Conservation (phyloP, 2,329 filamentous ascomycete genomes). For the Cladosporium oxysporum region DNA sequence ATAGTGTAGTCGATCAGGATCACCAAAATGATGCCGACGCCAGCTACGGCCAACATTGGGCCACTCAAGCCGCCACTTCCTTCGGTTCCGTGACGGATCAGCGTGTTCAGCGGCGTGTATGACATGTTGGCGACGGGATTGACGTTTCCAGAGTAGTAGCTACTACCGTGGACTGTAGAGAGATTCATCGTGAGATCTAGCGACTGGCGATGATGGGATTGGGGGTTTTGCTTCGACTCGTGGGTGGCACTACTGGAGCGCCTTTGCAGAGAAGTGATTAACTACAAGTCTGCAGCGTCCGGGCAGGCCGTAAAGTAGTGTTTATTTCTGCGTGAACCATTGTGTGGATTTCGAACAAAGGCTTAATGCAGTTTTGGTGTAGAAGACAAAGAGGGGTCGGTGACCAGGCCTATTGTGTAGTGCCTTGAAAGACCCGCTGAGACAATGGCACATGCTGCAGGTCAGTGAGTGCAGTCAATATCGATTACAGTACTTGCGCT, state of each 20-base stretch:
- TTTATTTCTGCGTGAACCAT: not conserved
- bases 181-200: slow-evolving; percentile 16
- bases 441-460: not conserved
- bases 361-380: not conserved
- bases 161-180: slow-evolving; percentile 10
- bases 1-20: not conserved
- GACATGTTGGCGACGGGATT: not conserved
- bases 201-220: not conserved
- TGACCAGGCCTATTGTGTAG: not conserved
- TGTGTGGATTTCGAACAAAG: not conserved
- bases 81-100: not conserved
- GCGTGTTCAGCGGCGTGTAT: not conserved
- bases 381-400: not conserved
- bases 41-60: too few relatives aligned
- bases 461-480: not conserved
- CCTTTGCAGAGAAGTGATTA: not conserved
- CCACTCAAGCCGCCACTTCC: too few relatives aligned
- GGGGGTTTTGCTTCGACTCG: not conserved
- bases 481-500: too few relatives aligned
- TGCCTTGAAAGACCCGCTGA: not conserved
- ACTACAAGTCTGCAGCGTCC: not conserved
- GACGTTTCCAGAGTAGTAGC: slow-evolving; percentile 3
- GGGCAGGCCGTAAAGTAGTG: not conserved
- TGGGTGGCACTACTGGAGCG: slow-evolving; percentile 5
- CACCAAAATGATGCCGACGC: not conserved